A percentile compares a stretch with the other conserved stretches of the same genome.
Evolutionary conservation across 2,329 filamentous ascomycete species (phyloP).

Genomic region (Byssochlamys sp.): DNA sequence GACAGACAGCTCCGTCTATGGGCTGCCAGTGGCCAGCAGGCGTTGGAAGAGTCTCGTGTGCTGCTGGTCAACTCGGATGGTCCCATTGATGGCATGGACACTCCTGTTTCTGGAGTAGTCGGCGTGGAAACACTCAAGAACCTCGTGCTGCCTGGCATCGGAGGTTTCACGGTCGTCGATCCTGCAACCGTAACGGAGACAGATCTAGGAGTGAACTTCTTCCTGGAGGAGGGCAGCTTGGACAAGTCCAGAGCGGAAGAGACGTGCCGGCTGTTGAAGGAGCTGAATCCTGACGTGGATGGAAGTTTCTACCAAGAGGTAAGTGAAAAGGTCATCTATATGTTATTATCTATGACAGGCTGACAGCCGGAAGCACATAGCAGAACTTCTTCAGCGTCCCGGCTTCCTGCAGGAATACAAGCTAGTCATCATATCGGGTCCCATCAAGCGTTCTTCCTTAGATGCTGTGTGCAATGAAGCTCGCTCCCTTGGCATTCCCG

Average conservation of each 20-base stretch:
- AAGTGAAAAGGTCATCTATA: constrained; percentile 5
- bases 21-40: constrained; percentile 84
- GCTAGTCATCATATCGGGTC: constrained; percentile 53
- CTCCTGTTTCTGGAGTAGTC: constrained; percentile 63
- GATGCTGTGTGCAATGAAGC: constrained; percentile 42
- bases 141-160: constrained; percentile 85
- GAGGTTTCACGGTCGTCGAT: constrained; percentile 83
- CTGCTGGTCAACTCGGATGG: constrained; percentile 68
- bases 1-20: constrained; percentile 90
- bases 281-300: constrained; percentile 85
- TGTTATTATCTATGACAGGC: constrained; percentile 6
- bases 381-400: constrained; percentile 27
- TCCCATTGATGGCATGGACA: constrained; percentile 23
- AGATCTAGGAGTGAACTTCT: constrained; percentile 94
- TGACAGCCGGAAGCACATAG: constrained; percentile 21
- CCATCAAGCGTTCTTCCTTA: constrained; percentile 46
- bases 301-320: constrained; percentile 59
- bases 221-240: constrained; percentile 68
- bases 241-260: constrained; percentile 70
- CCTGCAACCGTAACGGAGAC: constrained; percentile 64
- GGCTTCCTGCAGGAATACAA: constrained; percentile 43
- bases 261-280: constrained; percentile 65
- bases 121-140: constrained; percentile 93
- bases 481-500: constrained; percentile 54
- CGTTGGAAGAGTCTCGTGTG: constrained; percentile 83